A percentile compares a stretch with the other conserved stretches of the same genome.
phyloP scores from a whole-genome alignment of 805 yeast species.

The Schizosaccharomyces pombe region DNA sequence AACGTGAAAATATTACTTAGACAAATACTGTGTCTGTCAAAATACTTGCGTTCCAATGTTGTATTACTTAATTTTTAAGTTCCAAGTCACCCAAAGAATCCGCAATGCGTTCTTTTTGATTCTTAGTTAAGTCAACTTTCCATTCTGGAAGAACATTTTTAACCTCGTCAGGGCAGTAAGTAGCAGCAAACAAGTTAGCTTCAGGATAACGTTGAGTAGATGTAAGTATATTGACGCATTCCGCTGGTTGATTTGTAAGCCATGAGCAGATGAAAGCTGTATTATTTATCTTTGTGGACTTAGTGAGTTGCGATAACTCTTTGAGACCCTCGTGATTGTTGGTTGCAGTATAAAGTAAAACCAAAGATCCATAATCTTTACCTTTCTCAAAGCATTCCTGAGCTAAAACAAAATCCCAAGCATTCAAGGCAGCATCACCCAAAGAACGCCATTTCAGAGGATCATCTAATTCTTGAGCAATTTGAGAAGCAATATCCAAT shows the following conservation, averaged over 20 bases:
- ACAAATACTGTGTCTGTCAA: too few relatives aligned
- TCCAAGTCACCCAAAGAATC: constrained; percentile 4
- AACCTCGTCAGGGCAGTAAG: constrained; percentile 32
- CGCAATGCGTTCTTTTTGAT: constrained; percentile 24
- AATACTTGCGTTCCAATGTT: background rate
- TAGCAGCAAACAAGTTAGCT: constrained; percentile 56
- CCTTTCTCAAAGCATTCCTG: constrained; percentile 58
- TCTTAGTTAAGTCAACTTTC: constrained; percentile 33
- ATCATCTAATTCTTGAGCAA: constrained; percentile 24
- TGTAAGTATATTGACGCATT: constrained; percentile 41
- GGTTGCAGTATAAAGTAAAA: constrained; percentile 61
- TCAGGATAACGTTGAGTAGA: constrained; percentile 54
- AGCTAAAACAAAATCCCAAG: constrained; percentile 65
- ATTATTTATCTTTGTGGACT: constrained; percentile 56
- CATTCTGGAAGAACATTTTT: constrained; percentile 34
- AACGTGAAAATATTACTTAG: too few relatives aligned
- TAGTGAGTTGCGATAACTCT: constrained; percentile 43
- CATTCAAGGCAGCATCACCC: constrained; percentile 63
- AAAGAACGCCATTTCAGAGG: constrained; percentile 72
- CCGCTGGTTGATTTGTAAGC: constrained; percentile 48
- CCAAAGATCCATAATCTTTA: constrained; percentile 56
- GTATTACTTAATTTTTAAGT: background rate
- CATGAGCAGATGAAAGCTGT: constrained; percentile 81
- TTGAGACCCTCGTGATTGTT: constrained; percentile 40
- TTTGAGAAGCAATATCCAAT: constrained; percentile 44